A percentile compares a stretch with the other conserved stretches of the same genome.
These are phyloP conservation scores for Solanum pimpinellifolium DNA, from an alignment of 257 asterid species.

Conservation along the genomic window DNA sequence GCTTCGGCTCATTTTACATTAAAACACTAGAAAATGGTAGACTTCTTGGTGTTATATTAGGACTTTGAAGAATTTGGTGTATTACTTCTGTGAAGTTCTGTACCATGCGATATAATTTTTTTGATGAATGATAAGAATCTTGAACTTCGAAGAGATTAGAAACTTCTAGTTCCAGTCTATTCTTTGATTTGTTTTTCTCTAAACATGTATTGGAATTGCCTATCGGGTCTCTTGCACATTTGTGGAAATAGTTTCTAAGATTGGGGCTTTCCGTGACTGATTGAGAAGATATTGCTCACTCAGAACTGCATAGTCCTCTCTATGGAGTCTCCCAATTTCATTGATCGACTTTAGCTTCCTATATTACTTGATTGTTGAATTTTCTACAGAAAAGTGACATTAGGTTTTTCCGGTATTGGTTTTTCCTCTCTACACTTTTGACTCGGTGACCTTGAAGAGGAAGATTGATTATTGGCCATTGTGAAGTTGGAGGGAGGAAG, in stretches of 20 bases:
- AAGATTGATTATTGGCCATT: not conserved
- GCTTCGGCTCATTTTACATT: not conserved
- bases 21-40: not conserved
- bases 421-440: not conserved
- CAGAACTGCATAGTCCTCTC: not conserved
- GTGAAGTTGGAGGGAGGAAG: not conserved
- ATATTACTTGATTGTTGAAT: not conserved
- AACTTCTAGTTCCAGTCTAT: not conserved
- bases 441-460: not conserved
- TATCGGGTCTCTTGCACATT: not conserved
- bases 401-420: not conserved
- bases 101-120: not conserved
- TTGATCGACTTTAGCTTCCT: not conserved
- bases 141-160: not conserved
- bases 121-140: not conserved
- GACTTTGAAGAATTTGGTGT: not conserved
- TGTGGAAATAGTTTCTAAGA: not conserved
- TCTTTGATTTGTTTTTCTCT: not conserved
- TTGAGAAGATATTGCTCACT: not conserved
- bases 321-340: not conserved
- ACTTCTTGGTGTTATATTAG: not conserved
- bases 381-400: not conserved
- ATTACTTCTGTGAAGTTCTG: not conserved
- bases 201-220: not conserved
- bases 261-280: not conserved